Evolutionary conservation across 1,284 basidiomycete species (phyloP).

Genomic region (Cutaneotrichosporon sp.): DNA sequence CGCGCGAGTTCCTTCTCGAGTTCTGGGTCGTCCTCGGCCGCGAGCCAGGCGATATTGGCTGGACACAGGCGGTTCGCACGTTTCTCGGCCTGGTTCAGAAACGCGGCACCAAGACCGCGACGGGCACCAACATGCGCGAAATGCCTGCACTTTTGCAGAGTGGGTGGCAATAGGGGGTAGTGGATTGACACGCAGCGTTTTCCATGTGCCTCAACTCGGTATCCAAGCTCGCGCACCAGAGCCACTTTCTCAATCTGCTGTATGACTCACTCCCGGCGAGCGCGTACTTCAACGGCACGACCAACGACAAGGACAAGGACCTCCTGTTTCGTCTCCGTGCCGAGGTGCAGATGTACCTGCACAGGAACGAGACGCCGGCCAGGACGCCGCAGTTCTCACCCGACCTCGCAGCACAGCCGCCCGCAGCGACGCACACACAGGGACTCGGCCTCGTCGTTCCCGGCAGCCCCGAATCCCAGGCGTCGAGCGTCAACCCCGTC

Average conservation of each 20-base stretch:
- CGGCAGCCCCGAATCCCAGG: background rate
- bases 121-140: constrained; percentile 40
- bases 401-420: constrained; percentile 1
- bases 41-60: constrained; percentile 40
- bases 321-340: constrained; percentile 39
- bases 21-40: constrained; percentile 38
- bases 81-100: constrained; percentile 37
- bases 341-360: constrained; percentile 41
- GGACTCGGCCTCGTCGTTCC: background rate
- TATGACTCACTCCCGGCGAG: constrained; percentile 34
- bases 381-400: constrained; percentile 2
- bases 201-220: constrained; percentile 20
- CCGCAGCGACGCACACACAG: background rate
- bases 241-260: constrained; percentile 30
- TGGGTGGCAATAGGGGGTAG: constrained; percentile 12
- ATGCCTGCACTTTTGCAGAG: constrained; percentile 39
- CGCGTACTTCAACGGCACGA: constrained; percentile 28
- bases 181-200: constrained; percentile 25
- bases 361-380: background rate
- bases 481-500: background rate
- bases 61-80: constrained; percentile 28
- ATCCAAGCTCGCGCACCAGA: constrained; percentile 26
- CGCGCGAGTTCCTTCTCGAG: constrained; percentile 41
- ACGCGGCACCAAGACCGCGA: constrained; percentile 43
- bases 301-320: constrained; percentile 41